Evolutionary conservation across 2,329 filamentous ascomycete genomes (phyloP), one percentile per base, ranked within the genome.

Genomic region (Endoconidiophora laricicola): DNA sequence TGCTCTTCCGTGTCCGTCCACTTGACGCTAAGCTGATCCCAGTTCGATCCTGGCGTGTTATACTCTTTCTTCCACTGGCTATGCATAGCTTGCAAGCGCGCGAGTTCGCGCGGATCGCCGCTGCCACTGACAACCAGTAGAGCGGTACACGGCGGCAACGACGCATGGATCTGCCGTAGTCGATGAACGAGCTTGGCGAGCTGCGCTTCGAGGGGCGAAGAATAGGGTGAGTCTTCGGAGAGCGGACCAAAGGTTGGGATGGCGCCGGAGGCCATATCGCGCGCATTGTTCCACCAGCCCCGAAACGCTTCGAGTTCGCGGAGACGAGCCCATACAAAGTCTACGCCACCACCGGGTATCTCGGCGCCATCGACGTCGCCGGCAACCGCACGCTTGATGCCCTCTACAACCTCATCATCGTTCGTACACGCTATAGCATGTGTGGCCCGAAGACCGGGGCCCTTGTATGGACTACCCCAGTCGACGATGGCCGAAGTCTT

Each of bases 401-500:
- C 71, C 4, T 66, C 61, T 38, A 69, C 64, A 9, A 78, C 74
- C 12, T 81, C 75, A 37, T 77, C 73, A 60, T 81, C 78, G 41
- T 69, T 72, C 40, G 63, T 65, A 61, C 78, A 81, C 14, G 71
- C 71, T 40, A 81, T 70, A 36, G 71, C 66, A 55, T 73, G 66
- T 3, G 69, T 76, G 3, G 78, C 74, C 41, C 73, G 73, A 42
- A 66, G 69, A 45, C 75, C 75, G 4, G 70, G 68, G 14, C 75
- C 76, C 58, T 73, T 73, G 48, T 68, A 67, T 12, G 85, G 83
- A 54, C 87, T 82, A 46, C 88, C 90, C 83, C 90, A 94, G 65
- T 98, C 91, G 20, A 96, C 74, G 29, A 93, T 78, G 1, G 83
- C 84, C 53, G 79, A 82, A 0, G 72, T 77, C 62, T 80, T 80